A percentile compares a stretch with the other conserved stretches of the same genome.
phyloP scores from a whole-genome alignment of 495 filamentous ascomycete genomes.

The Rusavskia elegans region DNA sequence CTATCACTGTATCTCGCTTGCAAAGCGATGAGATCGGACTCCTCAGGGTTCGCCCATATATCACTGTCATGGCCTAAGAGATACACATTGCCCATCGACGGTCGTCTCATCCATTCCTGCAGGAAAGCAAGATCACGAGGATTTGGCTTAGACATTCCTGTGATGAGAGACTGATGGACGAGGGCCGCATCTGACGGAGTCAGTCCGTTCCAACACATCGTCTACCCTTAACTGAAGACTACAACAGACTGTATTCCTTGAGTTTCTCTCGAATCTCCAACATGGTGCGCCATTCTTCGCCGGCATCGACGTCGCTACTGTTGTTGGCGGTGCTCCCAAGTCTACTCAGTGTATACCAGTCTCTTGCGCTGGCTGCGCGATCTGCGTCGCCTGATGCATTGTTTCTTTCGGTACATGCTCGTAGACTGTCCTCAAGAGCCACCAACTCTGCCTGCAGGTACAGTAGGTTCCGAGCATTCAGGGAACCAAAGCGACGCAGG shows the following conservation, averaged over 20 bases:
- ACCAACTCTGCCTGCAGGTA: constrained; percentile 22
- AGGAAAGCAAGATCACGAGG: not conserved
- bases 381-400: not conserved
- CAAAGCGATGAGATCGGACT: not conserved
- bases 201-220: too few relatives aligned
- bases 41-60: not conserved
- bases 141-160: not conserved
- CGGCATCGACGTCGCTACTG: not conserved
- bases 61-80: not conserved
- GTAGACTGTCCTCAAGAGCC: constrained; percentile 10
- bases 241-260: not conserved
- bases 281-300: not conserved
- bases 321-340: not conserved
- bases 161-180: not conserved
- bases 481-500: constrained; percentile 17
- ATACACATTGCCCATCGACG: not conserved
- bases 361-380: not conserved
- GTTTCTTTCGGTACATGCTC: too few relatives aligned
- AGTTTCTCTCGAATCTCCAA: not conserved
- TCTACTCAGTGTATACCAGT: not conserved
- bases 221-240: too few relatives aligned
- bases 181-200: not conserved
- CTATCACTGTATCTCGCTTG: not conserved
- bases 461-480: constrained; percentile 19
- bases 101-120: not conserved